Percentiles rank a stretch among this genome's conserved stretches.
Evolutionary conservation across 2,329 filamentous ascomycete genomes (phyloP).

Genomic region (Keithomyces neogunnii): DNA sequence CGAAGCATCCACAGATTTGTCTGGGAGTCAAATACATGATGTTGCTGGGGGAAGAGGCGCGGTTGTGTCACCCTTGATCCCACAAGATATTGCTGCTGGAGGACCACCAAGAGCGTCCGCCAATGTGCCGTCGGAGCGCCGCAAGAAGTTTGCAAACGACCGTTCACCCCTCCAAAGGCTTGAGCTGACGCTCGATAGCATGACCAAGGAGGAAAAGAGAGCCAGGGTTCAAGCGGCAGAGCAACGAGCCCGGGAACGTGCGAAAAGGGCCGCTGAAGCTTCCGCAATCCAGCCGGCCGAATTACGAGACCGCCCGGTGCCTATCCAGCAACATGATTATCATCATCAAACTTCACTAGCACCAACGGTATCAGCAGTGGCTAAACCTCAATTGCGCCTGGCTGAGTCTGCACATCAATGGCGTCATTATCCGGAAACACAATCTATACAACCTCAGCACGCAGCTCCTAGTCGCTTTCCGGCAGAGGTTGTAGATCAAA

Average conservation of each 20-base stretch:
- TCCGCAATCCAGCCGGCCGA: slow-evolving; percentile 12
- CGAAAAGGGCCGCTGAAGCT: slow-evolving; percentile 24
- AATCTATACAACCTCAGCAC: background rate
- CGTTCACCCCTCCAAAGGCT: slow-evolving; percentile 89
- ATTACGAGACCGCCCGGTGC: slow-evolving; percentile 15
- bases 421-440: background rate
- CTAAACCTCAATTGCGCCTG: background rate
- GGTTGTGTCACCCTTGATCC: slow-evolving; percentile 6
- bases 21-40: slow-evolving; percentile 13
- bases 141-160: slow-evolving; percentile 63
- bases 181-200: slow-evolving; percentile 81
- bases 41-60: slow-evolving; percentile 14
- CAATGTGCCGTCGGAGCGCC: slow-evolving; percentile 31
- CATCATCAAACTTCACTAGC: background rate
- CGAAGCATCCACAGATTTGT: slow-evolving; percentile 2
- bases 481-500: background rate
- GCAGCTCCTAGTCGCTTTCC: background rate
- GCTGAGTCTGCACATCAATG: background rate
- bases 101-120: slow-evolving; percentile 30
- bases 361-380: background rate
- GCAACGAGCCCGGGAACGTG: slow-evolving; percentile 56
- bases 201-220: slow-evolving; percentile 93
- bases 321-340: background rate
- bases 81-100: slow-evolving; percentile 12
- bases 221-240: slow-evolving; percentile 79